Conservation (phyloP, 2,329 filamentous ascomycete species). For the Trichoderma atroviride region DNA sequence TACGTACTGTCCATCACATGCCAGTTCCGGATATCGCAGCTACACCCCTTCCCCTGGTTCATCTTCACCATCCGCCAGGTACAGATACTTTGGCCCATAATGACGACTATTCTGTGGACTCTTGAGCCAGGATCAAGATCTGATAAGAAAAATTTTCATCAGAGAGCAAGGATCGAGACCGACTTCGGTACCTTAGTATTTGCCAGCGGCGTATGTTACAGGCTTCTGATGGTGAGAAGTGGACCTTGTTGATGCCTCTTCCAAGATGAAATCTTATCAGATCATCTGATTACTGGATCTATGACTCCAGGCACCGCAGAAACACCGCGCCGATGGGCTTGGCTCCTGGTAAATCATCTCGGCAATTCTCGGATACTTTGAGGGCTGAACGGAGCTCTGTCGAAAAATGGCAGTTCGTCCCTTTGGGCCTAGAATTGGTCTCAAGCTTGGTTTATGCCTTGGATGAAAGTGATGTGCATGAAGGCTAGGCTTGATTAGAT, state of each 20-base stretch:
- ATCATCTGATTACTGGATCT: slow-evolving; percentile 49
- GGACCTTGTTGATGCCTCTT: neutral
- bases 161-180: neutral
- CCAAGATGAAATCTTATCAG: slow-evolving; percentile 45
- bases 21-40: neutral
- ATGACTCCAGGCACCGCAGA: neutral
- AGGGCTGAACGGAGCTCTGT: neutral
- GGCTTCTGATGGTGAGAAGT: neutral
- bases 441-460: neutral
- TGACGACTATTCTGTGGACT: neutral
- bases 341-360: neutral
- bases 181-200: slow-evolving; percentile 12
- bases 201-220: neutral
- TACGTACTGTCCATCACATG: slow-evolving; percentile 1
- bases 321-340: slow-evolving; percentile 1
- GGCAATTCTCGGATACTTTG: slow-evolving; percentile 19
- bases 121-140: neutral
- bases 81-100: neutral
- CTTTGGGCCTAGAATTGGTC: neutral
- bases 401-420: neutral
- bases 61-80: neutral
- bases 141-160: slow-evolving; percentile 19
- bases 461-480: neutral
- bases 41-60: slow-evolving; percentile 4
- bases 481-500: neutral